phyloP scores from a whole-genome alignment of 352 stramenopile genomes.

The Phytophthora europaea region DNA sequence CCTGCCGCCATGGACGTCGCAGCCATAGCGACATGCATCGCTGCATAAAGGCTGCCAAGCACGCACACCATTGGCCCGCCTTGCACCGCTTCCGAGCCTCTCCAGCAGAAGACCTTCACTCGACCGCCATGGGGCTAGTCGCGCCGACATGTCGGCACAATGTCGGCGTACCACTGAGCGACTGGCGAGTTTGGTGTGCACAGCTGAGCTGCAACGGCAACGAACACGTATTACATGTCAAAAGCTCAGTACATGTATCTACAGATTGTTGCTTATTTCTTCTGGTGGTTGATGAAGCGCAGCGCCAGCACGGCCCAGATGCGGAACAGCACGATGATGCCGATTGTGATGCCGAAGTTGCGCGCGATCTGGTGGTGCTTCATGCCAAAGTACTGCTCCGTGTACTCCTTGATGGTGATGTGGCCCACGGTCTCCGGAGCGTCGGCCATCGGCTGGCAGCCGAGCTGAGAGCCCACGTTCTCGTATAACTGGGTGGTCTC shows the following conservation, averaged over 20 bases:
- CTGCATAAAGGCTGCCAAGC: too few relatives aligned
- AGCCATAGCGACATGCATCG: not conserved
- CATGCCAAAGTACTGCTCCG: slow-evolving; percentile 32
- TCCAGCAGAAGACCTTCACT: not conserved
- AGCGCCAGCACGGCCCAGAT: slow-evolving; percentile 40
- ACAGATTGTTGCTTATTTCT: slow-evolving; percentile 25
- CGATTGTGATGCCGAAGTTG: slow-evolving; percentile 31
- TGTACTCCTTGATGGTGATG: slow-evolving; percentile 37
- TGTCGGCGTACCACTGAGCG: not conserved
- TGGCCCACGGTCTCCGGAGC: slow-evolving; percentile 31
- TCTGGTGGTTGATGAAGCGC: slow-evolving; percentile 53
- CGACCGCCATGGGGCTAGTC: not conserved
- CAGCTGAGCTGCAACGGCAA: not conserved
- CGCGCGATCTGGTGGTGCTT: slow-evolving; percentile 34
- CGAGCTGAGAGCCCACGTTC: slow-evolving; percentile 34
- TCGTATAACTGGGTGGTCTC: slow-evolving; percentile 20
- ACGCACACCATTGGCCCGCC: too few relatives aligned
- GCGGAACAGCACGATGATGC: slow-evolving; percentile 41
- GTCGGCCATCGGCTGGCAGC: slow-evolving; percentile 31
- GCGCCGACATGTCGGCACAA: not conserved
- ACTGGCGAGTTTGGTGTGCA: not conserved
- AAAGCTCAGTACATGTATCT: not conserved
- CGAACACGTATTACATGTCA: not conserved
- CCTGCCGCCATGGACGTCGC: not conserved
- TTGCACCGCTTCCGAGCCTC: too few relatives aligned